These are phyloP conservation scores for Daldinia caldariorum DNA, from an alignment of 495 filamentous ascomycete genomes.

Conservation along the genomic window DNA sequence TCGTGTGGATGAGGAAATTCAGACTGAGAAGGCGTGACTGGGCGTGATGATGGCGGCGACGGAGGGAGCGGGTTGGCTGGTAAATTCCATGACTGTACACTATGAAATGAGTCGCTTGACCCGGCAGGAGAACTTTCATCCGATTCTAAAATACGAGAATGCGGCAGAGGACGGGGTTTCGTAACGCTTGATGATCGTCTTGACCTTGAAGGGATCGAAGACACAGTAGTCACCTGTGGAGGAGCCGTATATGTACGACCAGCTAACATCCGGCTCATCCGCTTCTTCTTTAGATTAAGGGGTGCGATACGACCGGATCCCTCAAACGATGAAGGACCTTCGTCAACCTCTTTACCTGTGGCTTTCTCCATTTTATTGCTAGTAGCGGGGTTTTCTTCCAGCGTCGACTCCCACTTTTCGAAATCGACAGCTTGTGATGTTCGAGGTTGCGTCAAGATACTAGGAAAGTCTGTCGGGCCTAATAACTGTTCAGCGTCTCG, in stretches of 20 bases:
- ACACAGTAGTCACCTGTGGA: slow-evolving; percentile 48
- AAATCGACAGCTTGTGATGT: slow-evolving; percentile 3
- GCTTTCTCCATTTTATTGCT: slow-evolving; percentile 13
- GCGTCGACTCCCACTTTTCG: slow-evolving; percentile 13
- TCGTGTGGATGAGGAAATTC: slow-evolving; percentile 49
- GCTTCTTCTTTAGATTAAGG: slow-evolving; percentile 37
- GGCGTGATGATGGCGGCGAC: slow-evolving; percentile 58
- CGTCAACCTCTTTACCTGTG: slow-evolving; percentile 1
- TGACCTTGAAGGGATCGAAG: slow-evolving; percentile 48
- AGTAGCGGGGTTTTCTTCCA: not conserved
- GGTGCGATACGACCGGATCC: slow-evolving; percentile 38
- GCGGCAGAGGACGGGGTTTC: slow-evolving; percentile 12
- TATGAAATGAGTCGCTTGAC: slow-evolving; percentile 62
- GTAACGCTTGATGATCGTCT: slow-evolving; percentile 7
- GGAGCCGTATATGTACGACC: slow-evolving; percentile 51
- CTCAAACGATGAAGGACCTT: slow-evolving; percentile 40
- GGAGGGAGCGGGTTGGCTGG: slow-evolving; percentile 57
- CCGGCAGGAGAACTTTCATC: slow-evolving; percentile 45
- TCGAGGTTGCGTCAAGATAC: slow-evolving; percentile 3
- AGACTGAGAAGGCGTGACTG: slow-evolving; percentile 49
- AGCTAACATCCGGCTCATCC: slow-evolving; percentile 44
- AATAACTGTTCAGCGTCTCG: not conserved
- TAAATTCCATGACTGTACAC: slow-evolving; percentile 66
- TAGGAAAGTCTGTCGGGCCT: not conserved
- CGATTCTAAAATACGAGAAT: slow-evolving; percentile 32